Evolutionary conservation across 106 monocot genomes (phyloP), one percentile per base, ranked within the genome.

Genomic region (Agapanthus africanus): DNA sequence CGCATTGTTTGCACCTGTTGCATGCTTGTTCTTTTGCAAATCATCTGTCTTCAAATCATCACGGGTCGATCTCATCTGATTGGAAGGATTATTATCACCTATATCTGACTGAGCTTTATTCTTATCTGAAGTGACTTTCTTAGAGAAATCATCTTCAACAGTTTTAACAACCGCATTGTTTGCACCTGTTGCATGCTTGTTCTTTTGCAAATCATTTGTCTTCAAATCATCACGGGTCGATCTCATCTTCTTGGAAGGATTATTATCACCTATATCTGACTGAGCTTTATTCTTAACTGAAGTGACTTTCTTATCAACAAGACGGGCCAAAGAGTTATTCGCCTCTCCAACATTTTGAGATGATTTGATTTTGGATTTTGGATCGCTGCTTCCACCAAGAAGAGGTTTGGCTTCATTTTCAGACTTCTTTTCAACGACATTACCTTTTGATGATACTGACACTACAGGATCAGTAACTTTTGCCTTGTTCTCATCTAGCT

Each of bases 221-320:
- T n/a, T 59, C 31, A 59, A 32, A 59, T 59, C 32, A 32, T 32
- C 59, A n/a, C n/a, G n/a, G n/a, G n/a, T n/a, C n/a, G n/a, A n/a
- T n/a, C n/a, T n/a, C n/a, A n/a, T n/a, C 2, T 47, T 13, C 16
- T 76, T 72, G 0, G 37, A 64, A 35, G 72, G 72, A 33, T 57
- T 77, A 25, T 73, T 51, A 40, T 44, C 38, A 7, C 26, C 23
- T 50, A 63, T 4, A 69, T 16, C 44, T 38, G 64, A 21, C 25
- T 70, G 7, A 25, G 61, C 30, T 44, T 54, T 52, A 33, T 46
- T 30, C 60, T 68, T 52, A 68, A 31, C 16, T 49, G 37, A 47
- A 28, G 66, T 14, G 1, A 40, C 26, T 32, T 61, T 78, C 25
- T 67, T 37, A 28, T 50, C 59, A 69, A 27, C 41, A 49, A 7